Base-by-base conservation (phyloP, 306 rosid species). In the Alnus rubra region DNA sequence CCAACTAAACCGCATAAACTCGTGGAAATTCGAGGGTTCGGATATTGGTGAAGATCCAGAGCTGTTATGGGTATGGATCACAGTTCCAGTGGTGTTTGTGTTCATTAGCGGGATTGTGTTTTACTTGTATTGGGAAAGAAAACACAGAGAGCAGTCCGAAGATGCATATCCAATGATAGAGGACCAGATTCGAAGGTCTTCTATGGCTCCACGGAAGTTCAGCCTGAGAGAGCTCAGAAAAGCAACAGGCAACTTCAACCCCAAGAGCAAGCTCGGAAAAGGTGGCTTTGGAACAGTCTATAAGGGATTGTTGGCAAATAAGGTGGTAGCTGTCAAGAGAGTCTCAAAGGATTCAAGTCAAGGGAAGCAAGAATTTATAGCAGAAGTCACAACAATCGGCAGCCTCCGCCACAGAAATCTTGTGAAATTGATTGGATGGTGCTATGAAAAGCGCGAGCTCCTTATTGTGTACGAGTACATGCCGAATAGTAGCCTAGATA, bases 211-310 rank as follows among this genome's bases (percentile, higher is more conserved):
- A 1, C 82, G 51, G 79, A 89, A 90, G 69, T 93, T 87, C 59
- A 4, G 15, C 47, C 74, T 93, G 0, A 62, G 30, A 52, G 91
- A 90, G 68, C 84, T 93, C 1, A 82, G 55, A 79, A 86, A 69
- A 44, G 92, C 97, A 30, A 93, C 98, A 2, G 76, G 74, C 44
- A 86, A 86, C 74, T 93, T 93, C 75, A 83, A 78, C 80, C 90
- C 31, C 11, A 92, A 86, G 14, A 87, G 88, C 84, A 84, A 85
- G 80, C 98, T 93, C 0, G 97, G 98, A 7, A 59, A 83, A 85
- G 98, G 98, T 0, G 98, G 98, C 0, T 93, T 91, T 62, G 98
- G 98, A 78, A 93, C 92, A 0, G 98, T 93, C 2, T 93, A 87
- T 35, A 91, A 77, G 55, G 98, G 98, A 49, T 1, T 73, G 13